Evolutionary conservation across 75 land plant genomes (phyloP), one percentile per base, ranked within the genome.

Genomic region (Pinus tabuliformis): DNA sequence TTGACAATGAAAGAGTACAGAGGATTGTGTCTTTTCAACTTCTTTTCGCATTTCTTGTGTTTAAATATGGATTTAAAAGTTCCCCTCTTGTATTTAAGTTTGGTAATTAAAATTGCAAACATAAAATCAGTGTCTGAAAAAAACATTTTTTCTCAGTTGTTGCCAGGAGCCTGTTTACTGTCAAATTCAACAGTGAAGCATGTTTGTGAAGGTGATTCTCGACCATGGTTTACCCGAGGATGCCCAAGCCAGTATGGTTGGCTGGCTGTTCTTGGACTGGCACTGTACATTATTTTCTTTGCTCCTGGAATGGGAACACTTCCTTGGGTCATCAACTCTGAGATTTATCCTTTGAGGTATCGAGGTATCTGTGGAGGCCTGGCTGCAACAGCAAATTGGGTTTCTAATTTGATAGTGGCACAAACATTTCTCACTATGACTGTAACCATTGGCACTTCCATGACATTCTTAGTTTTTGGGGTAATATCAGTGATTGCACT

Each of bases 261-360:
- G 86, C 59, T 92, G 3, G 98, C 99, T 22, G 70, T 96, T 22
- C 45, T 84, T 0, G 86, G 91, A 8, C 75, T 95, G 7, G 94
- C 82, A 62, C 33, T 78, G 14, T 91, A 93, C 87, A 95, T 91
- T 33, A 83, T 88, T 63, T 76, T 81, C 9, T 89, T 84, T 78
- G 75, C 98, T 0, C 96, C 96, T 3, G 98, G 91, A 3, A 95
- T 90, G 96, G 96, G 96, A 56, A 88, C 95, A 0, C 88, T 89
- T 11, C 99, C 99, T 1, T 96, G 99, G 99, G 87, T 97, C 4
- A 86, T 95, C 45, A 96, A 96, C 86, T 94, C 95, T 0, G 99
- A 96, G 83, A 96, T 96, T 28, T 96, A 96, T 73, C 98, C 99
- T 0, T 59, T 96, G 63, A 81, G 83, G 66, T 94, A 79, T 80